A percentile compares a stretch with the other conserved stretches of the same genome.
These are phyloP conservation scores for Mycena alexandri DNA, from an alignment of 768 basidiomycete genomes.

Conservation along the genomic window DNA sequence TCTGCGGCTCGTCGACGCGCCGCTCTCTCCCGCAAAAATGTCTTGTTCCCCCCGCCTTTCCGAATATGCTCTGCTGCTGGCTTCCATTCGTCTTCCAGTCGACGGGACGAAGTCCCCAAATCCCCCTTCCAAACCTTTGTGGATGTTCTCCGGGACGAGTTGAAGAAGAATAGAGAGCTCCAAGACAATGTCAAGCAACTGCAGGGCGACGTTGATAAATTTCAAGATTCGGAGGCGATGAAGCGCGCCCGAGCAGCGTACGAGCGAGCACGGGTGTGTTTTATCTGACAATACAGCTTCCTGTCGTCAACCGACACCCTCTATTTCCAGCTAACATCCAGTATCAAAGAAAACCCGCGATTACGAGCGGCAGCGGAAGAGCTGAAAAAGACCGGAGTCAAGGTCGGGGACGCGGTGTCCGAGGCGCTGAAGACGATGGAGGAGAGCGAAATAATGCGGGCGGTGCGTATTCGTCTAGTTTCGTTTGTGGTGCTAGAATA, in stretches of 20 bases:
- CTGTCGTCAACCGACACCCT: constrained; percentile 23
- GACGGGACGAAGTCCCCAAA: constrained; percentile 77
- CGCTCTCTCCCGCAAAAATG: constrained; percentile 18
- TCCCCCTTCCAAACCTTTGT: constrained; percentile 98
- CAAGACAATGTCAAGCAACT: constrained; percentile 98
- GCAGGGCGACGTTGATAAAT: constrained; percentile 96
- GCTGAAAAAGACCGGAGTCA: constrained; percentile 88
- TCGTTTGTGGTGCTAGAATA: constrained; percentile 12
- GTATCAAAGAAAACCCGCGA: constrained; percentile 95
- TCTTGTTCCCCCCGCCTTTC: constrained; percentile 25
- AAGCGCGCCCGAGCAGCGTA: constrained; percentile 91
- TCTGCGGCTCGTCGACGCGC: constrained; percentile 38
- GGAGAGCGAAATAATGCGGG: constrained; percentile 92
- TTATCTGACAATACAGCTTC: constrained; percentile 19
- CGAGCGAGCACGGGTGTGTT: constrained; percentile 91
- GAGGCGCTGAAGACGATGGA: constrained; percentile 95
- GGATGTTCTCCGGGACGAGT: constrained; percentile 91
- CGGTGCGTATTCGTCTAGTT: constrained; percentile 61
- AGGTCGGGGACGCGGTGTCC: constrained; percentile 93
- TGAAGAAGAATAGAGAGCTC: constrained; percentile 92
- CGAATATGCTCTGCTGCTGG: constrained; percentile 41
- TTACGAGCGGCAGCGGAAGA: constrained; percentile 95
- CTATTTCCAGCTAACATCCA: constrained; percentile 79
- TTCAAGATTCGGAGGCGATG: constrained; percentile 98
- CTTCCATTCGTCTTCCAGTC: constrained; percentile 78